Evolutionary conservation across 257 asterid genomes (phyloP).

Genomic region (Misopates orontium): DNA sequence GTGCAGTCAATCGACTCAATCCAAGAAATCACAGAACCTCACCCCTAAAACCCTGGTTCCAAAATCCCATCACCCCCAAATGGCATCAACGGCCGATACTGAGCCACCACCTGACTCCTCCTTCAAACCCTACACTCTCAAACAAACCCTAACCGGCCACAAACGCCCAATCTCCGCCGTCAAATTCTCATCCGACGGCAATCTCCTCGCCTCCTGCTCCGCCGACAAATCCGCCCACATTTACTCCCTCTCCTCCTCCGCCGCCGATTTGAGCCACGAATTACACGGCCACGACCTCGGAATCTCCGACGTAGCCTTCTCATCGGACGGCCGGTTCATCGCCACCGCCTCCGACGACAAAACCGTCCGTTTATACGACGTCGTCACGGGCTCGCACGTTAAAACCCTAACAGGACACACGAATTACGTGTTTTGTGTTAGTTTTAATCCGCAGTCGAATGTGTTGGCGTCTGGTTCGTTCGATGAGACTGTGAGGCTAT

Average conservation of each 20-base stretch:
- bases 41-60: constrained; percentile 30
- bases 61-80: constrained; percentile 10
- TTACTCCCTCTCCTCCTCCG: constrained; percentile 52
- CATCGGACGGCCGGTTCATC: constrained; percentile 73
- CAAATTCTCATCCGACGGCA: constrained; percentile 84
- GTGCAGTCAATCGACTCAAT: no score
- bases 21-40: not conserved
- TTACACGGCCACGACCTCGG: constrained; percentile 81
- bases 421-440: constrained; percentile 81
- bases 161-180: constrained; percentile 71
- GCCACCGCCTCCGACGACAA: constrained; percentile 96
- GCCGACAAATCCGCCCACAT: constrained; percentile 86
- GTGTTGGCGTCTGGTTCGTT: constrained; percentile 85
- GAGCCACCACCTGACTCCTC: constrained; percentile 22
- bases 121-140: constrained; percentile 74
- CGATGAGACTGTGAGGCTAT: constrained; percentile 86
- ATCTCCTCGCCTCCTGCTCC: constrained; percentile 70
- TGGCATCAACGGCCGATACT: constrained; percentile 52
- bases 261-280: constrained; percentile 45
- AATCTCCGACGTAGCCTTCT: constrained; percentile 80
- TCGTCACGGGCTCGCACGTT: constrained; percentile 64
- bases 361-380: constrained; percentile 86
- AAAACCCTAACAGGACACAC: constrained; percentile 89
- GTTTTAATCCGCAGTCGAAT: constrained; percentile 81
- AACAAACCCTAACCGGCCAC: constrained; percentile 74